These are phyloP conservation scores for Phytophthora pisi DNA, from an alignment of 352 stramenopile species.

Conservation along the genomic window DNA sequence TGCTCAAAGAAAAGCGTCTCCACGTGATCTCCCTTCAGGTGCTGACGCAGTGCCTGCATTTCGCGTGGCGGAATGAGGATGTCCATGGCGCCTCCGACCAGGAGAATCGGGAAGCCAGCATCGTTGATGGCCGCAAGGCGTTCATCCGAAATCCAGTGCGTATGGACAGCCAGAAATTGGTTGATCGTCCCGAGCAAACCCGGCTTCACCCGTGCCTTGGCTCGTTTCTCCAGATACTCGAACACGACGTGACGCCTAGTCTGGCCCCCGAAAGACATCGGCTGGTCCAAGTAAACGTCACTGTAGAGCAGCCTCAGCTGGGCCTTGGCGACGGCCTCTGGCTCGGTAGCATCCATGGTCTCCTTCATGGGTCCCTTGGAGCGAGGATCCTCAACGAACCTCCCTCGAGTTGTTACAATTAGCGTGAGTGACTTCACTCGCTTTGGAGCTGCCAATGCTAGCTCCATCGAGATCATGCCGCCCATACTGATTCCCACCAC, in stretches of 20 bases:
- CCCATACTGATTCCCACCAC: constrained; percentile 52
- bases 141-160: constrained; percentile 52
- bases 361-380: constrained; percentile 35
- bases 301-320: constrained; percentile 44
- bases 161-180: constrained; percentile 35
- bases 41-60: constrained; percentile 30
- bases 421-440: constrained; percentile 55
- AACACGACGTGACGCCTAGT: constrained; percentile 32
- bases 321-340: constrained; percentile 30
- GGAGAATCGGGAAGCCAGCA: constrained; percentile 45
- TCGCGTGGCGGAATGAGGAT: constrained; percentile 47
- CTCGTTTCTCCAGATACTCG: constrained; percentile 18
- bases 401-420: constrained; percentile 52
- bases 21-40: constrained; percentile 42
- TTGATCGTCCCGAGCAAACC: constrained; percentile 24
- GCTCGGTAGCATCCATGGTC: constrained; percentile 38
- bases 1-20: constrained; percentile 46
- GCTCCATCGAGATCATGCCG: constrained; percentile 64
- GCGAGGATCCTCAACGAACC: constrained; percentile 37
- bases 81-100: constrained; percentile 45
- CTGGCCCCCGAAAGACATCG: constrained; percentile 37
- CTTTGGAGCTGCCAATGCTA: constrained; percentile 42
- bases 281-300: constrained; percentile 31
- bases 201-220: constrained; percentile 22
- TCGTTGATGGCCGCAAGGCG: constrained; percentile 41